Conservation (phyloP, 1,139 yeast genomes). For the Blastobotrys aristatus region DNA sequence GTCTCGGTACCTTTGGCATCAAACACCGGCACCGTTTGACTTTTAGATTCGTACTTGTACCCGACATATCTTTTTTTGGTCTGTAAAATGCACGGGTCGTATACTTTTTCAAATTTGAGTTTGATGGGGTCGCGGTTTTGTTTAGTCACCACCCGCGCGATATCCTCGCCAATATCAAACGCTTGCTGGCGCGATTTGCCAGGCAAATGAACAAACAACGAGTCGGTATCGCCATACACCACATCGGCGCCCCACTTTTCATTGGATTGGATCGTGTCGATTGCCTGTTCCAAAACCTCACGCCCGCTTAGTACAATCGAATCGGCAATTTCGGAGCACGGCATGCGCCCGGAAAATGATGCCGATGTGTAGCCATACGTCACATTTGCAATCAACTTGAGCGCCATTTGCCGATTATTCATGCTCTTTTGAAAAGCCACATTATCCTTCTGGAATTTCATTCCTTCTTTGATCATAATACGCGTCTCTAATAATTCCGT, state of each 20-base stretch:
- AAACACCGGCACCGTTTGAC: constrained; percentile 57
- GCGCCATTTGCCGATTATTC: constrained; percentile 76
- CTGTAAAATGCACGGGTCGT: constrained; percentile 74
- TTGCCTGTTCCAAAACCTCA: constrained; percentile 70
- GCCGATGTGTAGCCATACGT: constrained; percentile 97
- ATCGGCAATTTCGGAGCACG: constrained; percentile 91
- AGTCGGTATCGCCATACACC: constrained; percentile 95
- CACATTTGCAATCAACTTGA: constrained; percentile 88
- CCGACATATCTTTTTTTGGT: constrained; percentile 94
- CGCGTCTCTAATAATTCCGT: constrained; percentile 77
- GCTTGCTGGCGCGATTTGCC: constrained; percentile 77
- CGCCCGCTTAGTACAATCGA: constrained; percentile 89
- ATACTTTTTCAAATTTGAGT: constrained; percentile 87
- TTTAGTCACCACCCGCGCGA: constrained; percentile 60
- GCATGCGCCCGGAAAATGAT: constrained; percentile 94
- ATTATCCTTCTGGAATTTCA: constrained; percentile 45
- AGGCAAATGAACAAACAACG: constrained; percentile 83
- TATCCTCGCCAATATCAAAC: constrained; percentile 62
- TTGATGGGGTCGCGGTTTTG: constrained; percentile 75
- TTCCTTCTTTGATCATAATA: constrained; percentile 69
- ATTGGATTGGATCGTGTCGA: constrained; percentile 58
- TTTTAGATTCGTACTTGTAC: constrained; percentile 57
- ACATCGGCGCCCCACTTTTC: constrained; percentile 79
- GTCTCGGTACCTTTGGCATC: constrained; percentile 98
- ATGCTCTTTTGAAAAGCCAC: constrained; percentile 50